Percentiles rank a stretch among this genome's conserved stretches.
These are phyloP conservation scores for Euphorbia peplus DNA, from an alignment of 345 rosid genomes.

Conservation along the genomic window DNA sequence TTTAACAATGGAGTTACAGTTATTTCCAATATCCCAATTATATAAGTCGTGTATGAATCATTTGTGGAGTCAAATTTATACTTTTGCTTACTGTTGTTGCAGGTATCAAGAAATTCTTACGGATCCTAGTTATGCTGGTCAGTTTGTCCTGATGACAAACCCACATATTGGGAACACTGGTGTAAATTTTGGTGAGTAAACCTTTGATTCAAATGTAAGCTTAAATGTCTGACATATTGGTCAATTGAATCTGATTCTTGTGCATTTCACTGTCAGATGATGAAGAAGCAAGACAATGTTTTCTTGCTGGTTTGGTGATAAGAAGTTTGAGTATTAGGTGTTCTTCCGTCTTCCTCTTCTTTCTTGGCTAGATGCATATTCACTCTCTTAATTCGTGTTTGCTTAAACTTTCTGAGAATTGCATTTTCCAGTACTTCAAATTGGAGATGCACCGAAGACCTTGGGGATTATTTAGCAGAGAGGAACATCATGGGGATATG, in stretches of 20 bases:
- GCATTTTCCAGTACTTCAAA: slow-evolving; percentile 66
- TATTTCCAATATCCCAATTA: too few species aligned
- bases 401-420: background rate
- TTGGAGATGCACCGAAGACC: slow-evolving; percentile 79
- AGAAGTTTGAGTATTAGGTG: slow-evolving; percentile 78
- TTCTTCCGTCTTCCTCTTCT: slow-evolving; percentile 1
- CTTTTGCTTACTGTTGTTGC: slow-evolving; percentile 14
- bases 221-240: background rate
- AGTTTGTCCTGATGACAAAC: slow-evolving; percentile 96
- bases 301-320: slow-evolving; percentile 87
- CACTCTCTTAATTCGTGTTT: background rate
- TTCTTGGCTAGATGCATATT: background rate
- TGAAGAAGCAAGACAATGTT: slow-evolving; percentile 84
- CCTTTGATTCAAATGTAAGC: background rate
- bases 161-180: slow-evolving; percentile 99
- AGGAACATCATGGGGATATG: slow-evolving; percentile 95
- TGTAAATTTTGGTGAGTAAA: slow-evolving; percentile 70
- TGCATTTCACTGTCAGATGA: slow-evolving; percentile 50
- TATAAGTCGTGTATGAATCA: background rate
- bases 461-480: slow-evolving; percentile 76
- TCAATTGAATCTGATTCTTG: slow-evolving; percentile 8
- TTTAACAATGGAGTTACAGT: too few species aligned
- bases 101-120: slow-evolving; percentile 98
- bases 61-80: background rate
- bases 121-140: slow-evolving; percentile 96